A percentile compares a stretch with the other conserved stretches of the same genome.
These are phyloP conservation scores for Mycocentrospora acerina DNA, from an alignment of 2,329 filamentous ascomycete genomes.

Conservation along the genomic window DNA sequence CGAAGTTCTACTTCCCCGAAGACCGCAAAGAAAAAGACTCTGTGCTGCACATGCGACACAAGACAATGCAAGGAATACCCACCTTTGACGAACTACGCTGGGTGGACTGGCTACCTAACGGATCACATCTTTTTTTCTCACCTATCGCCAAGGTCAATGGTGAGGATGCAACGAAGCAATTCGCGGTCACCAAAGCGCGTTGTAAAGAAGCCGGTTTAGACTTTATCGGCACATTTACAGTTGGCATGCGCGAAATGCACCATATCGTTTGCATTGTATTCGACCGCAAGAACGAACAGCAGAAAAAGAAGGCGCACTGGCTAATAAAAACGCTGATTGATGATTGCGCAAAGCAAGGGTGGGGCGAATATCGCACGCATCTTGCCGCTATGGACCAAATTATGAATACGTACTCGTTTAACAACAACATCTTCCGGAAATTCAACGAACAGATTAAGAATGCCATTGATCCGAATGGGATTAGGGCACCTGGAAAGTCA, in stretches of 20 bases:
- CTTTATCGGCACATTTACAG: slow-evolving; percentile 21
- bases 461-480: slow-evolving; percentile 46
- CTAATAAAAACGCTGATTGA: slow-evolving; percentile 34
- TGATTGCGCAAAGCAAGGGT: slow-evolving; percentile 43
- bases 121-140: slow-evolving; percentile 48
- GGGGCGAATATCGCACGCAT: slow-evolving; percentile 51
- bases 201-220: slow-evolving; percentile 17
- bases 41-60: slow-evolving; percentile 25
- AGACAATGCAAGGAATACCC: slow-evolving; percentile 18
- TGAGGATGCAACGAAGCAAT: slow-evolving; percentile 44
- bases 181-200: slow-evolving; percentile 20
- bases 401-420: slow-evolving; percentile 48
- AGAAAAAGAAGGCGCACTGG: slow-evolving; percentile 19
- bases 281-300: slow-evolving; percentile 20
- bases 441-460: slow-evolving; percentile 51
- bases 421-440: slow-evolving; percentile 43
- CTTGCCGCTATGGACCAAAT: slow-evolving; percentile 51
- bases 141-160: slow-evolving; percentile 49
- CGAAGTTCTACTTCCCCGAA: slow-evolving; percentile 39
- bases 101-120: slow-evolving; percentile 45
- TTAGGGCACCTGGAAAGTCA: slow-evolving; percentile 22
- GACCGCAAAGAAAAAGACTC: slow-evolving; percentile 36
- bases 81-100: slow-evolving; percentile 39
- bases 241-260: slow-evolving; percentile 45
- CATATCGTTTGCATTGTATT: slow-evolving; percentile 37